Evolutionary conservation across 2,329 filamentous ascomycete genomes (phyloP), one percentile per base, ranked within the genome.

Genomic region (Fusarium verticillioides): DNA sequence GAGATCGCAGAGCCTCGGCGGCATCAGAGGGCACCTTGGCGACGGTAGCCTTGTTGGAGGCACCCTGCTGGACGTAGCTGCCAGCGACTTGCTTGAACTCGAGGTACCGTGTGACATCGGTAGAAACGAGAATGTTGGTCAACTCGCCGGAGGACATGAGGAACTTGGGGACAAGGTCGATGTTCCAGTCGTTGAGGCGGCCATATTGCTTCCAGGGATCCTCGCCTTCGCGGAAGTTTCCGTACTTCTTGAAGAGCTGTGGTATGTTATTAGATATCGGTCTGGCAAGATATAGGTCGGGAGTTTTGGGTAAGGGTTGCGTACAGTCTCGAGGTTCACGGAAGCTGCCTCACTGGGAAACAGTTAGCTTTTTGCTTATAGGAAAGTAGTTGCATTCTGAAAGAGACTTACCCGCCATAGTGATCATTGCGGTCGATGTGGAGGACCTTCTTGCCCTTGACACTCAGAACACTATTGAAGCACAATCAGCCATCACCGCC

Each of bases 131-230:
- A 81, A 99, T 98, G 86, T 98, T 98, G 83, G 96, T 98, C 82
- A 99, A 88, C 86, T 99, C 96, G 84, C 96, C 96, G 73, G 97
- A 97, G 69, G 96, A 95, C 95, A 99, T 98, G 83, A 99, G 90
- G 80, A 99, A 92, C 89, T 99, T 99, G 77, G 96, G 96, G 54
- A 99, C 95, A 70, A 99, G 90, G 82, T 99, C 97, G 84, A 99
- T 97, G 88, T 98, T 98, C 96, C 96, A 99, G 89, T 98, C 96
- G 86, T 98, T 98, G 82, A 92, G 88, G 69, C 96, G 93, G 79
- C 96, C 96, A 83, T 98, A 98, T 85, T 97, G 95, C 88, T 97
- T 96, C 96, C 96, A 98, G 76, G 96, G 95, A 87, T 98, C 94
- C 81, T 95, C 92, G 78, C 93, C 94, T 71, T 88, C 82, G 68